Base-by-base conservation (phyloP, 257 asterid genomes). In the Anisodus tanguticus region DNA sequence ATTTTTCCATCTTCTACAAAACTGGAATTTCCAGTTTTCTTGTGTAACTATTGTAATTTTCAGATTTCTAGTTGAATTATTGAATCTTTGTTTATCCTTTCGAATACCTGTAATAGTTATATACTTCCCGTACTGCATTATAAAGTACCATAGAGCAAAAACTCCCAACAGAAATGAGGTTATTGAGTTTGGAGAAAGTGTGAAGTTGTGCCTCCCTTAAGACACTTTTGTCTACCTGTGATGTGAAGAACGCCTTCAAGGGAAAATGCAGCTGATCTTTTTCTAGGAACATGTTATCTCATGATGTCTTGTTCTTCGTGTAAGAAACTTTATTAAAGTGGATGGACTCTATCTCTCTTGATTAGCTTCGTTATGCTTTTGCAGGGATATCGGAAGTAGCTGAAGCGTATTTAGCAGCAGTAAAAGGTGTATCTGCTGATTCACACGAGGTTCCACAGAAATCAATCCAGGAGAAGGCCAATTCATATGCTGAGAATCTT, bases 341-440 rank as follows among this genome's bases (percentile, higher is more conserved):
- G 54, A 80, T n/a, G 45, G 9, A 8, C 4, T 64, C 6, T 80
- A 9, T 66, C 19, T 51, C 43, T 63, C 12, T 84, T 69, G 31
- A 76, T 77, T 54, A 41, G 35, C 59, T 64, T 74, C 74, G 37
- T 74, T 81, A 9, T 63, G 83, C 69, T 83, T 49, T 62, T 74
- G 69, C 95, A 94, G 99, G 97, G 88, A 91, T 96, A 88, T 91
- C 97, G 39, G 99, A 96, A 19, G 97, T 96, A 81, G 91, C 95
- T 19, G 98, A 96, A 86, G 95, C 96, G 43, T 93, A 91, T 87
- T 68, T 88, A 47, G 95, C 91, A 62, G 98, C 97, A 19, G 88
- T 92, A 4, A 92, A 90, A 88, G 90, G 83, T 47, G 89, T 83
- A 37, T 66, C 90, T 86, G 35, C 35, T 31, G 94, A 92, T 62